Base-by-base conservation (phyloP, 2,329 filamentous ascomycete genomes). In the Huntiella omanensis region DNA sequence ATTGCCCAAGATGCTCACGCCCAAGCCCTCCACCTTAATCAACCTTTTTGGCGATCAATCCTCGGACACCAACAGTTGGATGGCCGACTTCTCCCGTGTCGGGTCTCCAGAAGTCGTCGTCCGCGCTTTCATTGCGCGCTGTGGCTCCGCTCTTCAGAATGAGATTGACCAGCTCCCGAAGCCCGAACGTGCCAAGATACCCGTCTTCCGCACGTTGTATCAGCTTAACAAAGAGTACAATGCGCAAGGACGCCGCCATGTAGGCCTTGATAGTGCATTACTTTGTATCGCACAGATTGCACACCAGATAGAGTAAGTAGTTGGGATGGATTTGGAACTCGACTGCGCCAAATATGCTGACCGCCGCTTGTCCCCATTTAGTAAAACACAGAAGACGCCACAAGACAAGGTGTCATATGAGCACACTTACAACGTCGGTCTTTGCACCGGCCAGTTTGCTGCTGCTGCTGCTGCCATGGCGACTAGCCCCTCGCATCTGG, bases 11-110 rank as follows among this genome's bases (percentile, higher is more conserved):
- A 49, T 49, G 48, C 22, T 28, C 22, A 28, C 22, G 7, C 22
- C 1, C 22, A 28, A 28, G 22, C 6, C 22, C 22, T 7, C 8
- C 6, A 28, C 22, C 7, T 28, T 10, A 1, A 28, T 69, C 58
- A 69, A 80, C 59, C 70, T 82, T 51, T 80, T 82, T 57, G 77
- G 77, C 63, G 78, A 83, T 57, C 78, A 83, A 62, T 81, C 77
- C 50, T 68, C 75, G 54, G 75, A 80, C 58, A 77, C 77, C 54
- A 73, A 79, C 57, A 64, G 64, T 53, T 74, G 80, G 52, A 62
- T 83, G 50, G 70, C 74, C 43, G 64, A 69, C 49, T 68, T 71
- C 54, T 68, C 61, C 55, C 64, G 64, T 45, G 58, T 61, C 50
- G 61, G 61, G 35, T 60, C 63, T 51, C 64, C 63, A 33, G 66